phyloP scores from a whole-genome alignment of 805 yeast genomes.

The Wickerhamomyces rabaulensis region DNA sequence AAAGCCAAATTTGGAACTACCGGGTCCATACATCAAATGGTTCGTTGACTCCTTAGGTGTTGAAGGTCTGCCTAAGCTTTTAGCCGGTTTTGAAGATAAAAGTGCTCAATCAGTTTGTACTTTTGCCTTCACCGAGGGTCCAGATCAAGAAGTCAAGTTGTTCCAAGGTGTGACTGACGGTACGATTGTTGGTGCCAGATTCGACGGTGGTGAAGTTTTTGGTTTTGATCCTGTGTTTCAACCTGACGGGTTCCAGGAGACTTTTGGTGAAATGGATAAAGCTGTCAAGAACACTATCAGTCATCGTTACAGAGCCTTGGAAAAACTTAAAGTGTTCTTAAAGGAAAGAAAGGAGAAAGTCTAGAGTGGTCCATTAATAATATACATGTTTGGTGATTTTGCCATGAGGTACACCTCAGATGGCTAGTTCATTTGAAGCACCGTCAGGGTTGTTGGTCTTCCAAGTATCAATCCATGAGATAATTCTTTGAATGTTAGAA shows the following conservation, averaged over 20 bases:
- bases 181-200: slow-evolving; percentile 52
- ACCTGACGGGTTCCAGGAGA: slow-evolving; percentile 69
- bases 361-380: not conserved
- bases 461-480: slow-evolving; percentile 77
- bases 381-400: not conserved
- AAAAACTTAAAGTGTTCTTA: slow-evolving; percentile 57
- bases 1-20: slow-evolving; percentile 48
- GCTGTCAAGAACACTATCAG: slow-evolving; percentile 72
- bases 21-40: slow-evolving; percentile 97
- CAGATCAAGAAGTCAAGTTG: slow-evolving; percentile 63
- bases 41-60: slow-evolving; percentile 73
- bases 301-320: slow-evolving; percentile 83
- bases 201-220: slow-evolving; percentile 72
- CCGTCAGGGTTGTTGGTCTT: slow-evolving; percentile 56
- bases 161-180: slow-evolving; percentile 89
- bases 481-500: slow-evolving; percentile 72
- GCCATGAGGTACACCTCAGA: slow-evolving; percentile 5
- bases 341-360: slow-evolving; percentile 16
- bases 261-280: slow-evolving; percentile 89
- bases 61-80: slow-evolving; percentile 69
- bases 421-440: slow-evolving; percentile 41
- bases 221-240: slow-evolving; percentile 95
- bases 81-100: slow-evolving; percentile 78
- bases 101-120: slow-evolving; percentile 87
- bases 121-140: slow-evolving; percentile 84